These are phyloP conservation scores for Fraxinus sp. DNA, from an alignment of 305 asterid species.

Conservation along the genomic window DNA sequence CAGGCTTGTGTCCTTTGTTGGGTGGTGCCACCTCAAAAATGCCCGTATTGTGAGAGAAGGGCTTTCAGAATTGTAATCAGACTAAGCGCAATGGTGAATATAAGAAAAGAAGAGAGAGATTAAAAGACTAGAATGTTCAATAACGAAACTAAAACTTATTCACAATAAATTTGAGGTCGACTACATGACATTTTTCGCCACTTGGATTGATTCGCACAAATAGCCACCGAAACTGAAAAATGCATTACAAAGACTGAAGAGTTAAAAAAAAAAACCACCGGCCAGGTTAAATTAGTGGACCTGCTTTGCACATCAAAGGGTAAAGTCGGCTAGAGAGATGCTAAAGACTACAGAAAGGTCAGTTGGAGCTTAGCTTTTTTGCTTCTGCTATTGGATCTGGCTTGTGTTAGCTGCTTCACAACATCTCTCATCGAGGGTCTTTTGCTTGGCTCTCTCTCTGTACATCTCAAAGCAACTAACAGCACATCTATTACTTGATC, in stretches of 20 bases:
- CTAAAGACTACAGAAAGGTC: not conserved
- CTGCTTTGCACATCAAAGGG: not conserved
- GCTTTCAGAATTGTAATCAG: not conserved
- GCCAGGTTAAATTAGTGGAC: not conserved
- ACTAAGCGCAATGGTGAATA: not conserved
- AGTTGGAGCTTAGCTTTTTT: constrained; percentile 23
- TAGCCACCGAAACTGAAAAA: not conserved
- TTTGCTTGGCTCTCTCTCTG: constrained; percentile 50
- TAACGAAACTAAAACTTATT: not conserved
- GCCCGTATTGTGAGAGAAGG: not conserved
- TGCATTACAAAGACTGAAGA: not conserved
- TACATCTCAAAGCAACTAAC: constrained; percentile 66
- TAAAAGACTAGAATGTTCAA: not conserved
- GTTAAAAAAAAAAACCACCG: not conserved
- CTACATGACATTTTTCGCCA: not conserved
- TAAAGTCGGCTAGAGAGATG: not conserved
- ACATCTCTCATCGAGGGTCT: constrained; percentile 86
- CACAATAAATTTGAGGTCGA: not conserved
- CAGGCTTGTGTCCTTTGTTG: not conserved
- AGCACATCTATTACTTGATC: constrained; percentile 54
- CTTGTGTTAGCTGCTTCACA: constrained; percentile 51
- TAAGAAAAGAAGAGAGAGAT: not conserved
- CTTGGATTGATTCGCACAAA: not conserved
- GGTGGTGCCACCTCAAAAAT: not conserved
- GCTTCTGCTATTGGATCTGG: constrained; percentile 37